Conservation (phyloP, 768 basidiomycete species). For the Gautieria morchelliformis region DNA sequence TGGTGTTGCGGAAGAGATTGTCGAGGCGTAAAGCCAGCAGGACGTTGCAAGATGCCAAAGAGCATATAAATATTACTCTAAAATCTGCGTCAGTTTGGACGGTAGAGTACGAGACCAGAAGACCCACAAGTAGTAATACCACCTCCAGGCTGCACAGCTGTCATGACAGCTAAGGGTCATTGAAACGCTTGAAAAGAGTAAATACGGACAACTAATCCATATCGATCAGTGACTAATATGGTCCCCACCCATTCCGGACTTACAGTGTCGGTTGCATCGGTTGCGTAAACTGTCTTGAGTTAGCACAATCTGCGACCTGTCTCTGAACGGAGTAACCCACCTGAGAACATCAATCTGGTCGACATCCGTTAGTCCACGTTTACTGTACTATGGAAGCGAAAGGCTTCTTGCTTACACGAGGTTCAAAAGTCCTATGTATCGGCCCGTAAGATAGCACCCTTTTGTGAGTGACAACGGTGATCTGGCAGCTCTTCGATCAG, state of each 20-base stretch:
- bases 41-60: background rate
- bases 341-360: background rate
- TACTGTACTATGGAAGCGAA: background rate
- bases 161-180: background rate
- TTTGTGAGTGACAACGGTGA: background rate
- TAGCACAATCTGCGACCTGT: no score
- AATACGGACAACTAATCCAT: background rate
- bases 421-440: background rate
- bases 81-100: background rate
- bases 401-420: background rate
- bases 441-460: background rate
- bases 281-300: background rate
- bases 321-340: background rate
- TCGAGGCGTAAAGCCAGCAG: background rate
- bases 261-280: background rate
- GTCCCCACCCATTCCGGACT: background rate
- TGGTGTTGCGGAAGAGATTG: background rate
- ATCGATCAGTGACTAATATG: background rate
- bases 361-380: background rate
- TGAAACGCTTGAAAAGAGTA: background rate
- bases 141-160: background rate
- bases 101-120: background rate
- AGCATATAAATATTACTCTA: background rate
- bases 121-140: background rate
- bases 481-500: background rate